Evolutionary conservation across 179 eudicot species (phyloP).

Genomic region (Nepenthes alata): DNA sequence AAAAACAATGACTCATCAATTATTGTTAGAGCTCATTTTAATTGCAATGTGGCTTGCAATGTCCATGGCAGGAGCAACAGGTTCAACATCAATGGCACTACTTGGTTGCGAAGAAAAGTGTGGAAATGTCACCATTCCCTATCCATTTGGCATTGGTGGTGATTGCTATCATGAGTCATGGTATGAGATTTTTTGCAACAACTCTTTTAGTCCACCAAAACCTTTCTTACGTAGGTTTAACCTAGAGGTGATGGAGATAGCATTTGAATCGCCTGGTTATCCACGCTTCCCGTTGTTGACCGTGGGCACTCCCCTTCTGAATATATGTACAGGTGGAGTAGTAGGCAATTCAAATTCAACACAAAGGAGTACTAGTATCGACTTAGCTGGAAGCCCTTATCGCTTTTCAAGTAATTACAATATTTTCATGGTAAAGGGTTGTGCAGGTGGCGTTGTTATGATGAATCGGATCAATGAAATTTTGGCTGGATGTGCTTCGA

Average conservation of each 20-base stretch:
- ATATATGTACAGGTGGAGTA: background rate
- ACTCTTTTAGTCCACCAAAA: background rate
- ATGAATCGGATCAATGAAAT: background rate
- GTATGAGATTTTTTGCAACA: constrained; percentile 8
- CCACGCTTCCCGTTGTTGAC: background rate
- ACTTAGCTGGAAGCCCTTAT: constrained; percentile 13
- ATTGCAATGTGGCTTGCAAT: no score
- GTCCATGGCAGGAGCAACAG: no score
- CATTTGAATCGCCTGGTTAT: background rate
- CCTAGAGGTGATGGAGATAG: constrained; percentile 5
- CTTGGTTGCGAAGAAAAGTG: constrained; percentile 16
- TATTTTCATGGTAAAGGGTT: constrained; percentile 10
- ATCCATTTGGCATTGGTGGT: constrained; percentile 22
- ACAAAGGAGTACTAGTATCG: background rate
- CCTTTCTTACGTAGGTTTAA: constrained; percentile 5
- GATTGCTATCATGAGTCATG: constrained; percentile 4
- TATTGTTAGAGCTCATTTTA: no score
- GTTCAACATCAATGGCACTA: background rate
- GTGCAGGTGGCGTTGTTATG: constrained; percentile 9
- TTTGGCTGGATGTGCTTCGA: constrained; percentile 16
- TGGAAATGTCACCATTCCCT: constrained; percentile 21
- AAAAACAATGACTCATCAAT: no score
- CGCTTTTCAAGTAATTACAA: constrained; percentile 1
- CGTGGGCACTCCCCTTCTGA: constrained; percentile 7
- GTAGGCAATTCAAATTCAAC: background rate